These are phyloP conservation scores for Aspergillus calidoustus DNA, from an alignment of 2,329 filamentous ascomycete genomes.

Conservation along the genomic window DNA sequence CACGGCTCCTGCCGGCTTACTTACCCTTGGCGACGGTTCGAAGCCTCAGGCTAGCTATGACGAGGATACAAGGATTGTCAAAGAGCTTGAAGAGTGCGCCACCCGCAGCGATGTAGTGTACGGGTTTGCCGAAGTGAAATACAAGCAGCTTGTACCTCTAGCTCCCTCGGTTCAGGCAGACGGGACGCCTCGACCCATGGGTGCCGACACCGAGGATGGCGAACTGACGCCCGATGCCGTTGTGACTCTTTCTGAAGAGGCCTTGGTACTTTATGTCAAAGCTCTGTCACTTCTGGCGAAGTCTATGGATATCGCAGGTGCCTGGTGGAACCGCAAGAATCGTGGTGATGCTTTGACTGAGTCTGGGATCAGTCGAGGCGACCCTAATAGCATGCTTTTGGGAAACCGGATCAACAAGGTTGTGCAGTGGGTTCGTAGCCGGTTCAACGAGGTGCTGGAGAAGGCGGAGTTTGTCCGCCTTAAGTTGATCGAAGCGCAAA, in stretches of 20 bases:
- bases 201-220: conserved; percentile 60
- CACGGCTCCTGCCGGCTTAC: conserved; percentile 70
- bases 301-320: conserved; percentile 91
- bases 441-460: conserved; percentile 96
- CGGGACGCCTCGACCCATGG: conserved; percentile 35
- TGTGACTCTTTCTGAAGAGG: conserved; percentile 88
- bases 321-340: conserved; percentile 85
- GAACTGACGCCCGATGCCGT: conserved; percentile 84
- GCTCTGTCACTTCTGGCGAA: conserved; percentile 86
- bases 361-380: conserved; percentile 48
- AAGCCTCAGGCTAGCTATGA: conserved; percentile 67
- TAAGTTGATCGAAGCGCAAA: conserved; percentile 85
- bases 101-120: conserved; percentile 95
- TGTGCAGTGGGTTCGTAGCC: conserved; percentile 90
- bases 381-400: conserved; percentile 56
- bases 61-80: conserved; percentile 78
- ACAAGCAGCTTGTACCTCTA: conserved; percentile 91
- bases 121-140: conserved; percentile 97
- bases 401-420: conserved; percentile 83
- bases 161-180: conserved; percentile 67
- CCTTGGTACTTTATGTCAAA: conserved; percentile 94
- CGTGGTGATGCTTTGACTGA: conserved; percentile 63
- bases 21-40: conserved; percentile 65
- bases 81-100: conserved; percentile 87
- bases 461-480: conserved; percentile 94